Evolutionary conservation across 148 eudicot species (phyloP).

Genomic region (Rhododendron henanense): DNA sequence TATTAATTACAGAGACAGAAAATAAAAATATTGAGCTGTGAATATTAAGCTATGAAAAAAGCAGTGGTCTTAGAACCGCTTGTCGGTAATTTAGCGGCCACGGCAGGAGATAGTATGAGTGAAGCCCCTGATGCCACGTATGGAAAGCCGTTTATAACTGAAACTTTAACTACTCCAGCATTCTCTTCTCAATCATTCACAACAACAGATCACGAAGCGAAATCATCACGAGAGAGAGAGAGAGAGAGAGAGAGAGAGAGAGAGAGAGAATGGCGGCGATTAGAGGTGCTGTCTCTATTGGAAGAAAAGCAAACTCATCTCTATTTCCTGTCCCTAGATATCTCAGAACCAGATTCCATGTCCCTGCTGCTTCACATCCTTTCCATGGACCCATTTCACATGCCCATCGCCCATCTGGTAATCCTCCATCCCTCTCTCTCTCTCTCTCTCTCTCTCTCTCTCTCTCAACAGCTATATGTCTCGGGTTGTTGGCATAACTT

Average conservation of each 20-base stretch:
- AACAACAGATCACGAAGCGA: background rate
- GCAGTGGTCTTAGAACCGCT: no score
- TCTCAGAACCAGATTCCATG: constrained; percentile 15
- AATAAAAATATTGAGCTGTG: no score
- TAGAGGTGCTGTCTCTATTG: constrained; percentile 34
- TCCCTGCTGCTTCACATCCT: constrained; percentile 11
- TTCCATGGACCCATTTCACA: constrained; percentile 15
- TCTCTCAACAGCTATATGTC: background rate
- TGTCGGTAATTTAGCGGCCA: background rate
- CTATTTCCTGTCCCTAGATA: constrained; percentile 11
- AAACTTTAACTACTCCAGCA: background rate
- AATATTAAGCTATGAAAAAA: no score
- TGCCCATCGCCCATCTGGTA: constrained; percentile 25
- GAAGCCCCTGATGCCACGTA: constrained; percentile 21
- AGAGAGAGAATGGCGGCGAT: constrained; percentile 49
- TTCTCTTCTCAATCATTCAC: background rate
- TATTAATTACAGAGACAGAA: rapidly evolving
- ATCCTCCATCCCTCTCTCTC: background rate
- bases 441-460: background rate
- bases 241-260: background rate
- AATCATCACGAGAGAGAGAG: background rate
- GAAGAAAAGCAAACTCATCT: constrained; percentile 30
- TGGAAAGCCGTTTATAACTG: constrained; percentile 12
- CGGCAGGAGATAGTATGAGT: background rate
- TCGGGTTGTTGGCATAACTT: background rate